Conservation (phyloP, 768 basidiomycete genomes). For the Pulveroboletus sp. region DNA sequence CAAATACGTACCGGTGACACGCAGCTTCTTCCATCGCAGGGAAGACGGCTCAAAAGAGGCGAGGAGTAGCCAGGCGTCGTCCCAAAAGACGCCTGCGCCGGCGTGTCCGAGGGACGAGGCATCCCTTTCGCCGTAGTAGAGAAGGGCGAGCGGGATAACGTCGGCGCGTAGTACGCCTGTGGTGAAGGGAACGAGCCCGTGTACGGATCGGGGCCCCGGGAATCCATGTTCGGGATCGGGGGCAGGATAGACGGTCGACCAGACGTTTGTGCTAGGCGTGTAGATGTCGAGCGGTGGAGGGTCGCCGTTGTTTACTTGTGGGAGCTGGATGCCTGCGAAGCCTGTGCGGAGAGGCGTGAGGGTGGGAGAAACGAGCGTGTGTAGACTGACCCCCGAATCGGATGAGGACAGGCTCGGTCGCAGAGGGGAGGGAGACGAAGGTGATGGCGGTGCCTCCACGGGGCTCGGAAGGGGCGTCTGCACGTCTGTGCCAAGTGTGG, state of each 20-base stretch:
- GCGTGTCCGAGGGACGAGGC: constrained; percentile 35
- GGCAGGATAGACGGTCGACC: constrained; percentile 21
- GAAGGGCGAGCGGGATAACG: constrained; percentile 24
- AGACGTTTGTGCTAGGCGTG: constrained; percentile 20
- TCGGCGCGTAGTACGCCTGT: neutral
- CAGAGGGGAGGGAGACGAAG: constrained; percentile 17
- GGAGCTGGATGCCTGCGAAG: constrained; percentile 36
- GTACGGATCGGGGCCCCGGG: constrained; percentile 34
- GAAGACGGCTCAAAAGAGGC: neutral
- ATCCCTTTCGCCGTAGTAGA: constrained; percentile 36
- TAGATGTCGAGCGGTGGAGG: constrained; percentile 33
- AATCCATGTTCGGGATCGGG: constrained; percentile 25
- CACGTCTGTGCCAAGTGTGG: constrained; percentile 29
- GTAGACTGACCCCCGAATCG: constrained; percentile 33
- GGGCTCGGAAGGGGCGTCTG: constrained; percentile 35
- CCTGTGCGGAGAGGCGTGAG: constrained; percentile 17
- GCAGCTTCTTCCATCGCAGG: constrained; percentile 28
- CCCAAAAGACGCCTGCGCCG: constrained; percentile 38
- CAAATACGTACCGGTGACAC: constrained; percentile 1
- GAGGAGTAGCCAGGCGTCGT: constrained; percentile 36
- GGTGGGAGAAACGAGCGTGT: accelerated
- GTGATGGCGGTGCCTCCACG: constrained; percentile 40
- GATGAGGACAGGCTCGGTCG: constrained; percentile 25
- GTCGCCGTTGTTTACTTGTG: constrained; percentile 7
- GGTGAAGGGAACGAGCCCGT: constrained; percentile 29